Base-by-base conservation (phyloP, 768 basidiomycete species). In the Gloeophyllum trabeum region DNA sequence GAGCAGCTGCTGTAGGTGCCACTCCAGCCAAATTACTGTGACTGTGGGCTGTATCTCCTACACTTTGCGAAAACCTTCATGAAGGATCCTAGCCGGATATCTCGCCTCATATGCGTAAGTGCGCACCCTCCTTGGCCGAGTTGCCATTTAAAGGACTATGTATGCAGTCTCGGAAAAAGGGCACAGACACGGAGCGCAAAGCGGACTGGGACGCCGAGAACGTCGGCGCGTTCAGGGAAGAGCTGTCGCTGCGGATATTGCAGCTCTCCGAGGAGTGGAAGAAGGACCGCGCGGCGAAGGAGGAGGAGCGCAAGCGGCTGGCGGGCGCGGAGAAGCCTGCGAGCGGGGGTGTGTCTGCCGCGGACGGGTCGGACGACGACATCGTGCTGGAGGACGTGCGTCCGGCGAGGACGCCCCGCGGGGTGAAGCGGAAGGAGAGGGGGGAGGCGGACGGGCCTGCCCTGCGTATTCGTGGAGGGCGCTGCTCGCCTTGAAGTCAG, bases 1-100 rank as follows among this genome's bases (percentile, higher is more conserved):
- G 22, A 42, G 20, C 5, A 5, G 30, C 21, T 25, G 7, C 20
- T 36, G 22, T 49, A 94, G 89, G 88, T 92, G 3, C 94, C 94
- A 3, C 64, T 67, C 19, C 96, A 99, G 55, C 76, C 78, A 13
- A 97, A 98, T 55, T 87, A 68, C 48, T 87, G 81, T 53, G 93
- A 97, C 57, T 99, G 96, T 50, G 96, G 96, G 4, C 57, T 96
- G 22, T 99, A 88, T 58, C 69, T 98, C 10, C 65, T 98, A 7
- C 91, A 98, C 54, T 89, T 89, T 40, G 84, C 81, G 5, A 66
- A 79, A 50, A 76, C 74, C 0, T 87, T 98, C 54, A 74, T 96
- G 59, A 61, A 55, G 5, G 61, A 82, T 41, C 83, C 89, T 0
- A 53, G 58, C 0, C 54, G 61, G 14, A 75, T 79, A 44, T 63